Evolutionary conservation across 1,139 yeast genomes (phyloP), one percentile per base, ranked within the genome.

Genomic region (Candida sp.): DNA sequence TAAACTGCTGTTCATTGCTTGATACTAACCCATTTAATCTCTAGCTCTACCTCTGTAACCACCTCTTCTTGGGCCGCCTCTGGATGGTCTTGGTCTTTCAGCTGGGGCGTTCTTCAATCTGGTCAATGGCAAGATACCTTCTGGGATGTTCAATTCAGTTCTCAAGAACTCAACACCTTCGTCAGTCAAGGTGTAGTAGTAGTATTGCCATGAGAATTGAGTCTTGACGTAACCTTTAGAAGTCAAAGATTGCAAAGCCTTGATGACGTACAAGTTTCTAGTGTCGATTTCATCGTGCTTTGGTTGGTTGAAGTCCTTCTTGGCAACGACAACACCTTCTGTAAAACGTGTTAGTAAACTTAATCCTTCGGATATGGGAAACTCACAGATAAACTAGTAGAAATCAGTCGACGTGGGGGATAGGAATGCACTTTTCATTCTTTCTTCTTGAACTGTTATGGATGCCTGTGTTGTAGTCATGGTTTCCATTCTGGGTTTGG

Each of bases 121-220:
- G 79, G 99, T 94, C 80, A 90, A 88, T 77, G 99, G 99, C 78
- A 93, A 96, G 80, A 94, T 89, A 81, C 93, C 97, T 79, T 89
- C 96, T 81, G 99, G 99, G 72, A 94, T 88, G 88, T 93, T 93
- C 80, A 94, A 89, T 90, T 93, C 96, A 76, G 90, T 91, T 84
- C 98, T 90, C 78, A 94, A 90, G 90, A 84, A 94, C 76, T 92
- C 97, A 65, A 96, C 96, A 87, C 99, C 99, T 82, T 90, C 97
- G 78, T 96, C 98, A 76, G 98, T 94, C 78, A 96, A 90, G 85
- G 99, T 92, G 96, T 96, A 96, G 97, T 94, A 96, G 85, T 94
- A 96, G 88, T 91, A 91, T 89, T 93, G 98, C 99, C 99, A 94
- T 72, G 99, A 94, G 89, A 94, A 94, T 83, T 93, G 98, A 72